Base-by-base conservation (phyloP, 2,329 filamentous ascomycete genomes). In the Albifimbria verrucaria region DNA sequence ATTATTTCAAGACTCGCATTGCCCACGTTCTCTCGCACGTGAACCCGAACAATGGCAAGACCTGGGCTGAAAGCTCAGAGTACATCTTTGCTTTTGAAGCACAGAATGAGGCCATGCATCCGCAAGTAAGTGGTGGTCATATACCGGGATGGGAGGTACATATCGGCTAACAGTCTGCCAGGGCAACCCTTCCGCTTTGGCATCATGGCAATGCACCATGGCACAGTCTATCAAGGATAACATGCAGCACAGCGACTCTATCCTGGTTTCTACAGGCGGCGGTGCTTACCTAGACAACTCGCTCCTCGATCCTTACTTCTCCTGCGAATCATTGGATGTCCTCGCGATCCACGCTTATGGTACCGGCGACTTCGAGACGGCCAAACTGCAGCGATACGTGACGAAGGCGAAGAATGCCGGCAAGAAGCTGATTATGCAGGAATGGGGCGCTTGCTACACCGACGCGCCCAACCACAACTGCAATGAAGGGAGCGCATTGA, bases 341-440 rank as follows among this genome's bases (percentile, higher is more conserved):
- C 44, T 59, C 7, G 57, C 53, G 7, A 63, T 65, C 51, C 65
- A 67, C 49, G 64, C 65, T 1, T 67, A 67, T 32, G 64, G 63
- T 2, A 48, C 32, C 3, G 57, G 53, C 7, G 67, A 68, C 49
- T 61, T 65, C 23, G 53, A 52, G 1, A 62, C 62, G 2, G 50
- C 54, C 7, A 52, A 52, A 3, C 55, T 69, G 2, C 24, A 53
- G 10, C 57, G 59, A 2, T 66, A 62, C 25, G 64, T 68, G 1
- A 20, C 49, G 2, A 61, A 59, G 32, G 66, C 66, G 2, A 53
- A 62, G 36, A 48, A 56, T 9, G 55, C 57, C 2, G 62, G 62
- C 18, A 68, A 69, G 54, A 68, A 65, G 48, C 63, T 69, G n/a
- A 64, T 70, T n/a, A n/a, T n/a, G n/a, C n/a, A n/a, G n/a, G n/a